Conservation (phyloP, 2,329 filamentous ascomycete species). For the Arthrobotrys pseudoclavata region DNA sequence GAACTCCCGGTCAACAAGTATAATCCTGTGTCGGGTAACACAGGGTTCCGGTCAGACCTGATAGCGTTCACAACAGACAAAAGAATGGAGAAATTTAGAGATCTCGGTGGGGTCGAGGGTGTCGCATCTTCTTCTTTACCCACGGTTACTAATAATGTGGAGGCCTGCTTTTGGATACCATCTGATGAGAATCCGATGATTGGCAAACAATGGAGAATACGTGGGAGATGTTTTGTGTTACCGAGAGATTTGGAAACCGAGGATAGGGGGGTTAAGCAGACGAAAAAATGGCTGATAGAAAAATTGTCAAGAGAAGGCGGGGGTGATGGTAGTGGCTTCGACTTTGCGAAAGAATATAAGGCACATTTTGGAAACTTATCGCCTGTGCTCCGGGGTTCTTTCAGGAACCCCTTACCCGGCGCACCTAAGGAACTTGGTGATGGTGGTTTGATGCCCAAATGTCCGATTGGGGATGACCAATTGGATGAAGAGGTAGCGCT, state of each 20-base stretch:
- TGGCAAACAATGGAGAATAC: slow-evolving; percentile 81
- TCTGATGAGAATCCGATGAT: slow-evolving; percentile 72
- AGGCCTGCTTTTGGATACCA: slow-evolving; percentile 83
- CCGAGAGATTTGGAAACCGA: slow-evolving; percentile 69
- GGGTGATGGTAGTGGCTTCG: slow-evolving; percentile 73
- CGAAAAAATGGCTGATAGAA: slow-evolving; percentile 62
- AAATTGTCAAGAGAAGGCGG: slow-evolving; percentile 22
- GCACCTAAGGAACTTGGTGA: slow-evolving; percentile 70
- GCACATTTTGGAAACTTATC: slow-evolving; percentile 90
- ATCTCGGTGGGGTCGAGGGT: slow-evolving; percentile 76
- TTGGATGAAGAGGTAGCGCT: slow-evolving; percentile 76
- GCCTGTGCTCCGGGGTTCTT: slow-evolving; percentile 81
- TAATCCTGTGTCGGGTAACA: slow-evolving; percentile 74
- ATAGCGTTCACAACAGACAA: slow-evolving; percentile 87
- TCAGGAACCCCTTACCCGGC: slow-evolving; percentile 79
- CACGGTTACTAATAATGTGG: slow-evolving; percentile 69
- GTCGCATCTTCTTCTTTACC: slow-evolving; percentile 66
- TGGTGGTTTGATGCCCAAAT: slow-evolving; percentile 22
- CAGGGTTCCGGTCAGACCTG: slow-evolving; percentile 71
- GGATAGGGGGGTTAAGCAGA: slow-evolving; percentile 50
- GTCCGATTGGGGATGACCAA: slow-evolving; percentile 63
- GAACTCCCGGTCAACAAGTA: slow-evolving; percentile 78
- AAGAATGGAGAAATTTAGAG: slow-evolving; percentile 84
- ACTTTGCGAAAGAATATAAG: slow-evolving; percentile 82
- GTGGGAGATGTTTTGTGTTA: slow-evolving; percentile 81